Evolutionary conservation across 1,139 yeast species (phyloP).

Genomic region (Taphrina deformans): DNA sequence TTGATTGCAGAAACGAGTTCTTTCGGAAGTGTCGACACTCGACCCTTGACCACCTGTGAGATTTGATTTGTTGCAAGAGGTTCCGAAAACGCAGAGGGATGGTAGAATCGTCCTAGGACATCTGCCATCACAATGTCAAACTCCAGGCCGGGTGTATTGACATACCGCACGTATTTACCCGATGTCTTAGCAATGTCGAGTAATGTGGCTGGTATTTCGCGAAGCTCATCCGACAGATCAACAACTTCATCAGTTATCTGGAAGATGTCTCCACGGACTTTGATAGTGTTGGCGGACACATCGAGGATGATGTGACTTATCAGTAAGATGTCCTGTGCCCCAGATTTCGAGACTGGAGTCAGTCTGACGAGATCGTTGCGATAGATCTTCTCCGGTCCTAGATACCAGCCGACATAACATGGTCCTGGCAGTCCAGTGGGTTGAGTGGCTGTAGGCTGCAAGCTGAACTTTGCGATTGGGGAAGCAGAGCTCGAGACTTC

Average conservation of each 20-base stretch:
- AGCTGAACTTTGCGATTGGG: constrained; percentile 9
- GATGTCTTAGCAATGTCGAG: neutral
- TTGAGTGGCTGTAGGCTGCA: neutral
- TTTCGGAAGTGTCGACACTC: neutral
- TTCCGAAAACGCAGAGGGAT: neutral
- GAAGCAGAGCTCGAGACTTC: neutral
- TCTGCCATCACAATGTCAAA: constrained; percentile 4
- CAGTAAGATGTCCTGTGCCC: constrained; percentile 2
- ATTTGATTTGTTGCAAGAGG: neutral
- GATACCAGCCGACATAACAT: constrained; percentile 6
- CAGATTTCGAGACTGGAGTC: neutral
- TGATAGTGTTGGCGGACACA: constrained; percentile 2
- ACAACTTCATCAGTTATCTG: neutral
- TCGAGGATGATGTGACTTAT: constrained; percentile 14
- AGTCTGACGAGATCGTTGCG: constrained; percentile 12
- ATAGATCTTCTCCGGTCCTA: constrained; percentile 13
- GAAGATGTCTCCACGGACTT: constrained; percentile 12
- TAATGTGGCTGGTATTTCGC: neutral
- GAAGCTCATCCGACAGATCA: neutral
- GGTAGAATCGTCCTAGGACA: constrained; percentile 6
- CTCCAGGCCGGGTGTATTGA: constrained; percentile 2
- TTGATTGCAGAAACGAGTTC: neutral
- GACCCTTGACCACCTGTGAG: neutral
- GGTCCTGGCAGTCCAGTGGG: constrained; percentile 3
- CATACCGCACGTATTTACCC: neutral